Percentiles rank a stretch among this genome's conserved stretches.
phyloP scores from a whole-genome alignment of 208 protist genomes.

The Leptomonas seymouri region DNA sequence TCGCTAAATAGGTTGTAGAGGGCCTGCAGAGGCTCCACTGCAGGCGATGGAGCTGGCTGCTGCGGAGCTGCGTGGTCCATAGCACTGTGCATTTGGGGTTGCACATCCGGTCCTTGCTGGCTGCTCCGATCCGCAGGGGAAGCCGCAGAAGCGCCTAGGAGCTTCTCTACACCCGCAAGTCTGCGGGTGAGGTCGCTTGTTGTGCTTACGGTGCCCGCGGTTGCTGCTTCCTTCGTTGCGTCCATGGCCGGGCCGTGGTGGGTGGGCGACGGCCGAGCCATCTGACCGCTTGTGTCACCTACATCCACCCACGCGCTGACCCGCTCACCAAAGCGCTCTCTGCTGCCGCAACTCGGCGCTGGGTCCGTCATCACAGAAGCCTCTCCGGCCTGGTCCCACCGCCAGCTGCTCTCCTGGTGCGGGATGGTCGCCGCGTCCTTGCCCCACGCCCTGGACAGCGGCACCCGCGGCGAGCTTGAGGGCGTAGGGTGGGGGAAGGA shows the following conservation, averaged over 20 bases:
- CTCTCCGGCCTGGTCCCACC: slow-evolving; percentile 12
- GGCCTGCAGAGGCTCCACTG: slow-evolving; percentile 28
- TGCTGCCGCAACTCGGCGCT: slow-evolving; percentile 6
- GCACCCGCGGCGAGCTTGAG: slow-evolving; percentile 1
- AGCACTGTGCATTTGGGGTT: too few species aligned
- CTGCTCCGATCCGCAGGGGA: too few species aligned
- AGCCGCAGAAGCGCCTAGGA: too few species aligned
- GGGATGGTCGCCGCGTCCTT: not conserved
- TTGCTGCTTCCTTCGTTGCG: not conserved
- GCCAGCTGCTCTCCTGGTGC: slow-evolving; percentile 17
- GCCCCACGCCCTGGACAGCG: not conserved
- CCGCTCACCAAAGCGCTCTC: slow-evolving; percentile 7
- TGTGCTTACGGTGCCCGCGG: not conserved
- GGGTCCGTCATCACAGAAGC: slow-evolving; percentile 4
- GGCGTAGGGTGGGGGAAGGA: not conserved
- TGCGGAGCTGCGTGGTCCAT: too few species aligned
- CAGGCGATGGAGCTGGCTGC: not conserved
- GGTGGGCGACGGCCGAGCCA: not conserved
- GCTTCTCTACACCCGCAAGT: not conserved
- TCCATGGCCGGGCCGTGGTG: not conserved
- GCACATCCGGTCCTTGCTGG: too few species aligned
- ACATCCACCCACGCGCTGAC: slow-evolving; percentile 2
- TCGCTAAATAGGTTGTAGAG: slow-evolving; percentile 50
- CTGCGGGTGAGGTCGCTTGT: not conserved
- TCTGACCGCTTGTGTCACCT: not conserved